Conservation (phyloP, 371 early-diverging fungal genomes). For the Haplosporangium sp. region DNA sequence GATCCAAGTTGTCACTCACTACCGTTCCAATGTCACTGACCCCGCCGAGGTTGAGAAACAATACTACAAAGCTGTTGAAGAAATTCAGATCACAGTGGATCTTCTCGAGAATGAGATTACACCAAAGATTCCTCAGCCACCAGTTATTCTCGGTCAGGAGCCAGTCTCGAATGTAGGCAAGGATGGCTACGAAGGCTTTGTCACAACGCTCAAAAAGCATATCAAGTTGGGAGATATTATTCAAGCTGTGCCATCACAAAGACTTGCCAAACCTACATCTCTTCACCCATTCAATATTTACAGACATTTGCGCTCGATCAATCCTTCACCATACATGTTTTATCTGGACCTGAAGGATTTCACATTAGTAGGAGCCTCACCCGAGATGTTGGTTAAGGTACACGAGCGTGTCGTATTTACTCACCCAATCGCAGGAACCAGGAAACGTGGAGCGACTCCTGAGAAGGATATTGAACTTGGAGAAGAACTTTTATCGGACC, state of each 20-base stretch:
- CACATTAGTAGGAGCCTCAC: slow-evolving; percentile 97
- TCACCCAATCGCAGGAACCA: slow-evolving; percentile 98
- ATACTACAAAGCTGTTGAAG: slow-evolving; percentile 74
- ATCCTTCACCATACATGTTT: slow-evolving; percentile 99
- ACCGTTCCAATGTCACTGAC: slow-evolving; percentile 74
- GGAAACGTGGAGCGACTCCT: slow-evolving; percentile 86
- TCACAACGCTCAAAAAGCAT: slow-evolving; percentile 86
- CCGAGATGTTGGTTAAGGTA: slow-evolving; percentile 97
- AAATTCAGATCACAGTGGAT: slow-evolving; percentile 72
- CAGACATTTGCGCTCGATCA: slow-evolving; percentile 92
- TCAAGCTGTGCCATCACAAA: slow-evolving; percentile 96
- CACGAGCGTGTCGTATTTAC: slow-evolving; percentile 85
- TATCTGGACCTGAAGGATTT: slow-evolving; percentile 93
- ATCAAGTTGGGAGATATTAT: slow-evolving; percentile 96
- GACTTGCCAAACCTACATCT: slow-evolving; percentile 85
- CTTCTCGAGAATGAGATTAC: slow-evolving; percentile 68
- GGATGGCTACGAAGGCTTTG: slow-evolving; percentile 91
- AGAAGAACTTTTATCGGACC: slow-evolving; percentile 84
- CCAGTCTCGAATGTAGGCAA: slow-evolving; percentile 88
- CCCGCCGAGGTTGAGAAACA: slow-evolving; percentile 66
- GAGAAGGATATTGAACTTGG: slow-evolving; percentile 90
- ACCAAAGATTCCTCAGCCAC: slow-evolving; percentile 70
- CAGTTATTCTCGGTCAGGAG: slow-evolving; percentile 74
- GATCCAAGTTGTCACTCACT: slow-evolving; percentile 91
- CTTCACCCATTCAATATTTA: slow-evolving; percentile 98